Conservation (phyloP, 305 asterid genomes). For the Fraxinus angustifolia region DNA sequence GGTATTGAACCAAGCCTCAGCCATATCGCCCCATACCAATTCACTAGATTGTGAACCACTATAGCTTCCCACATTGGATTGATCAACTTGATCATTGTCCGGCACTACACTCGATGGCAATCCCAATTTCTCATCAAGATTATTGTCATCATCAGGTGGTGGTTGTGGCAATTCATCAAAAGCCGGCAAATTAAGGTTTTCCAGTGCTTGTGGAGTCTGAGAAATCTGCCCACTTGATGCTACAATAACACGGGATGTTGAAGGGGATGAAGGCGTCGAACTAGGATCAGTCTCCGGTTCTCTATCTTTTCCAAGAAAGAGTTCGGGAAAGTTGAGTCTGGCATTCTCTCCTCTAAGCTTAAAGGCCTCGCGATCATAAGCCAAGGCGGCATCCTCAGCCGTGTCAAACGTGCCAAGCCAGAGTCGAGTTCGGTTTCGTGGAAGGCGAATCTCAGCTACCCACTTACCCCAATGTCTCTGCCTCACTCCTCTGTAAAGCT, state of each 20-base stretch:
- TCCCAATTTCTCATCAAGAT: conserved; percentile 30
- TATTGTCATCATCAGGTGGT: conserved; percentile 12
- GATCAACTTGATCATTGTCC: conserved; percentile 27
- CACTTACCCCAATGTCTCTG: conserved; percentile 99
- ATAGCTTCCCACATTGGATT: conserved; percentile 26
- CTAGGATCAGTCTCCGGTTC: neutral
- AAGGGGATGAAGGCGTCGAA: conserved; percentile 23
- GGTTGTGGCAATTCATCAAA: conserved; percentile 6
- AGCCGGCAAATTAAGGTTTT: conserved; percentile 14
- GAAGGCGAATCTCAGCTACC: conserved; percentile 97
- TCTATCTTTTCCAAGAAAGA: conserved; percentile 53
- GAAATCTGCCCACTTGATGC: neutral
- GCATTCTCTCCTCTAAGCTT: conserved; percentile 87
- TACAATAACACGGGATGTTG: conserved; percentile 16
- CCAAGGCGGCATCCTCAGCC: conserved; percentile 91
- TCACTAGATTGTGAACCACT: conserved; percentile 42
- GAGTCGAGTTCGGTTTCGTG: conserved; percentile 81
- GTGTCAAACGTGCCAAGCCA: conserved; percentile 95
- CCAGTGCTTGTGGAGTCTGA: conserved; percentile 18
- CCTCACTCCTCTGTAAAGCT: conserved; percentile 83
- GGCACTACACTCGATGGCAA: conserved; percentile 29
- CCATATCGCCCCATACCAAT: conserved; percentile 71
- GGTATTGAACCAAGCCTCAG: conserved; percentile 59
- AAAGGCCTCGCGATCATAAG: conserved; percentile 90
- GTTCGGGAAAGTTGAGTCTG: conserved; percentile 77